phyloP scores from a whole-genome alignment of 1,284 basidiomycete genomes.

The Pisolithus thermaeus region DNA sequence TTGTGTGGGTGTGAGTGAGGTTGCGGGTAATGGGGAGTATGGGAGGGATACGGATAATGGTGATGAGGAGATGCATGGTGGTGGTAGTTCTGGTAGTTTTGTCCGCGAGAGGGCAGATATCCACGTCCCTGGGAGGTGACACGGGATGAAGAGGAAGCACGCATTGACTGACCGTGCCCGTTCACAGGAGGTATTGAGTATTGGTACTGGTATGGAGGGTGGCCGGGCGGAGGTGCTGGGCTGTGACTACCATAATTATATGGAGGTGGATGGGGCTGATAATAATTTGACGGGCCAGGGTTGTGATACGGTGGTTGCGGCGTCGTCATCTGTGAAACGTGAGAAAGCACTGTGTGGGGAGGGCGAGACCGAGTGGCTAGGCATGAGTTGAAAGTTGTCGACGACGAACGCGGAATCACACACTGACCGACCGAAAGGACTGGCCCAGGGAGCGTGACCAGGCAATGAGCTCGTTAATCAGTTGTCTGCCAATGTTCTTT shows the following conservation, averaged over 20 bases:
- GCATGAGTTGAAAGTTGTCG: too few species aligned
- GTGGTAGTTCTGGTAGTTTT: slow-evolving; percentile 17
- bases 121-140: slow-evolving; percentile 16
- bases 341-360: not conserved
- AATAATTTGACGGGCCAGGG: slow-evolving; percentile 20
- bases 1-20: slow-evolving; percentile 12
- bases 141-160: slow-evolving; percentile 18
- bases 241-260: slow-evolving; percentile 9
- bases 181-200: slow-evolving; percentile 22
- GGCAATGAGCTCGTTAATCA: too few species aligned
- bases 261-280: slow-evolving; percentile 12
- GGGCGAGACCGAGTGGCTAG: not conserved
- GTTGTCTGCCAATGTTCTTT: not conserved
- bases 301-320: slow-evolving; percentile 21
- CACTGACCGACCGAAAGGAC: too few species aligned
- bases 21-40: slow-evolving; percentile 16
- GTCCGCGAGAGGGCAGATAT: slow-evolving; percentile 18
- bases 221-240: slow-evolving; percentile 8
- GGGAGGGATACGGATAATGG: slow-evolving; percentile 16
- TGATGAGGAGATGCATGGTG: slow-evolving; percentile 3
- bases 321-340: slow-evolving; percentile 15
- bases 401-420: too few species aligned
- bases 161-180: slow-evolving; percentile 10
- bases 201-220: slow-evolving; percentile 20
- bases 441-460: too few species aligned